phyloP scores from a whole-genome alignment of 768 basidiomycete species.

The Podaxis sp. region DNA sequence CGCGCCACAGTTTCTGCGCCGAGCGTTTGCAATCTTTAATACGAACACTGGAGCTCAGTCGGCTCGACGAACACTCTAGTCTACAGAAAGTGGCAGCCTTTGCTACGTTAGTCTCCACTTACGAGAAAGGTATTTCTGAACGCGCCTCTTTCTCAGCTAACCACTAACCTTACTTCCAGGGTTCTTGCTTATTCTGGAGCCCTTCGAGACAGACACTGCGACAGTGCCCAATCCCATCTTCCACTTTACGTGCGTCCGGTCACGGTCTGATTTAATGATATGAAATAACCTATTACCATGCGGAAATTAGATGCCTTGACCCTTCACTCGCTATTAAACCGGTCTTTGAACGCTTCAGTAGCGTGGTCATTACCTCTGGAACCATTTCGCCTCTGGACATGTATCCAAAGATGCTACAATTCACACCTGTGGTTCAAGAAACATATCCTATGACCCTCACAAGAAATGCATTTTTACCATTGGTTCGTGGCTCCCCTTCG shows the following conservation, averaged over 20 bases:
- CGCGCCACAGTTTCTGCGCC: slow-evolving; percentile 78
- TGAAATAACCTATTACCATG: slow-evolving; percentile 19
- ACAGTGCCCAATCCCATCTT: slow-evolving; percentile 99
- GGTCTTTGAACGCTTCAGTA: slow-evolving; percentile 96
- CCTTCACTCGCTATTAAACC: slow-evolving; percentile 97
- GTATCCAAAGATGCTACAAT: slow-evolving; percentile 99
- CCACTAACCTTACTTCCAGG: slow-evolving; percentile 44
- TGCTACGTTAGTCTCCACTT: slow-evolving; percentile 95
- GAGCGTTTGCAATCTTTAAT: slow-evolving; percentile 94
- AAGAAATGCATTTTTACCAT: slow-evolving; percentile 92
- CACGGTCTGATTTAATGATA: slow-evolving; percentile 1
- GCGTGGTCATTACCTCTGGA: slow-evolving; percentile 97
- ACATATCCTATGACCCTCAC: slow-evolving; percentile 98
- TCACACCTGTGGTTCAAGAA: slow-evolving; percentile 95
- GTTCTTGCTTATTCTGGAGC: slow-evolving; percentile 94
- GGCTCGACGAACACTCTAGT: slow-evolving; percentile 88
- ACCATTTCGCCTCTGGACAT: slow-evolving; percentile 98
- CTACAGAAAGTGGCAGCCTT: slow-evolving; percentile 96
- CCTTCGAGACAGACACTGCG: slow-evolving; percentile 97
- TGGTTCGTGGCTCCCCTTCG: slow-evolving; percentile 51
- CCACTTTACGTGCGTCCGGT: slow-evolving; percentile 75
- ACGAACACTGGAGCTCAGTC: slow-evolving; percentile 84
- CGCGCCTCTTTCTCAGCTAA: slow-evolving; percentile 7
- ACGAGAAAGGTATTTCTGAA: slow-evolving; percentile 77
- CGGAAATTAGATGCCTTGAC: slow-evolving; percentile 78